phyloP scores from a whole-genome alignment of 1,284 basidiomycete genomes.

The Calocybe gambosa region DNA sequence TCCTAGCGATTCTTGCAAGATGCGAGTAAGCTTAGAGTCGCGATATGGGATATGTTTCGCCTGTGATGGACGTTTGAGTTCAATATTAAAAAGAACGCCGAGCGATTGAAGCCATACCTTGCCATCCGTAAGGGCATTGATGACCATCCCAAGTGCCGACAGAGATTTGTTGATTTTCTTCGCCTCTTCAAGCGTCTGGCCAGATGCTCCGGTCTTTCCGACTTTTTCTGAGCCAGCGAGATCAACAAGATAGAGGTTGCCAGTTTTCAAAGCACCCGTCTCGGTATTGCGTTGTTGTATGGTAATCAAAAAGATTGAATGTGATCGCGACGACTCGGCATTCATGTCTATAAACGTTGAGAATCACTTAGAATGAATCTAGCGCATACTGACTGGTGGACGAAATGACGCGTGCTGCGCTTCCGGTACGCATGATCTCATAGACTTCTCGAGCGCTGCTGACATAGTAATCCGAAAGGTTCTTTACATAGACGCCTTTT shows the following conservation, averaged over 20 bases:
- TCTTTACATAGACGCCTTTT: constrained; percentile 97
- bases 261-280: constrained; percentile 92
- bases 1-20: constrained; percentile 98
- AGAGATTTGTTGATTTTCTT: constrained; percentile 99
- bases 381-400: constrained; percentile 76
- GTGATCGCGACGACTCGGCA: constrained; percentile 97
- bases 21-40: constrained; percentile 98
- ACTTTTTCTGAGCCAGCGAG: constrained; percentile 99
- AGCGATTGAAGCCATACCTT: constrained; percentile 53
- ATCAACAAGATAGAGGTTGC: constrained; percentile 97
- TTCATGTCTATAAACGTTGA: constrained; percentile 88
- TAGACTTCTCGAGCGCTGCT: constrained; percentile 96
- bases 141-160: constrained; percentile 98
- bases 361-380: neutral
- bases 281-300: constrained; percentile 97
- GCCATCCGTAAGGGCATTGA: constrained; percentile 95
- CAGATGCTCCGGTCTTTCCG: constrained; percentile 98
- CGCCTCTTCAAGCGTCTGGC: constrained; percentile 97
- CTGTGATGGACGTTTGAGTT: constrained; percentile 34
- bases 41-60: constrained; percentile 97
- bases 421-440: constrained; percentile 98
- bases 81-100: neutral
- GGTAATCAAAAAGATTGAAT: constrained; percentile 98
- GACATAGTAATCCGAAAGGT: constrained; percentile 97
- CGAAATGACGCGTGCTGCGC: constrained; percentile 85